Evolutionary conservation across 2,329 filamentous ascomycete species (phyloP).

Genomic region (Tolypocladium pustulatum): DNA sequence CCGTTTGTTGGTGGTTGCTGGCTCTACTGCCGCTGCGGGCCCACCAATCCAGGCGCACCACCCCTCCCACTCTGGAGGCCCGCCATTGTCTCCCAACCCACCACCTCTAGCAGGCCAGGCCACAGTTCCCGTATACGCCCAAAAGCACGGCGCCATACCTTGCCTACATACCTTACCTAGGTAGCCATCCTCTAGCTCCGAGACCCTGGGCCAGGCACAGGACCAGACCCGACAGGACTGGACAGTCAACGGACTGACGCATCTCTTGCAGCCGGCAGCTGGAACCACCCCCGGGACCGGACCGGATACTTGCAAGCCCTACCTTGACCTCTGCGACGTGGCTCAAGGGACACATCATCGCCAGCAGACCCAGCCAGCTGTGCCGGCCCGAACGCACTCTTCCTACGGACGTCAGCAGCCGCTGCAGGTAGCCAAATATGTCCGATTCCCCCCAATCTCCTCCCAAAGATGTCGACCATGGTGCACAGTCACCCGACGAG

Average conservation of each 20-base stretch:
- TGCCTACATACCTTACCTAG: not conserved
- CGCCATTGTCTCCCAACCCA: slow-evolving; percentile 8
- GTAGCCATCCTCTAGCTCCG: slow-evolving; percentile 13
- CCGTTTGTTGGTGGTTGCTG: not conserved
- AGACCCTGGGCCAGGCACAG: slow-evolving; percentile 22
- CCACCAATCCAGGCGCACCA: slow-evolving; percentile 1
- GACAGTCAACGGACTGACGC: slow-evolving; percentile 31
- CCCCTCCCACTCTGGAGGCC: slow-evolving; percentile 1
- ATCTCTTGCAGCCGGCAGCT: slow-evolving; percentile 40
- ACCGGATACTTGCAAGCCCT: slow-evolving; percentile 35
- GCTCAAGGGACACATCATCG: slow-evolving; percentile 47
- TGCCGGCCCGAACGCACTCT: slow-evolving; percentile 45
- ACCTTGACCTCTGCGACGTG: slow-evolving; percentile 44
- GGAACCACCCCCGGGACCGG: slow-evolving; percentile 23
- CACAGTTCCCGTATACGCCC: slow-evolving; percentile 2
- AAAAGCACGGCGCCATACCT: slow-evolving; percentile 20
- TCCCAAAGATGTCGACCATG: slow-evolving; percentile 90
- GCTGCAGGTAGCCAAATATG: slow-evolving; percentile 76
- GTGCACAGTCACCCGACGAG: slow-evolving; percentile 86
- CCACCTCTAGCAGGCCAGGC: slow-evolving; percentile 1
- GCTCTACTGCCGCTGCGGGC: slow-evolving; percentile 2
- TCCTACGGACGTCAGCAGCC: slow-evolving; percentile 51
- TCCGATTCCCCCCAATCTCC: slow-evolving; percentile 78
- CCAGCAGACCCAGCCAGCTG: slow-evolving; percentile 33
- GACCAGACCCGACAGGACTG: not conserved